Base-by-base conservation (phyloP, 2,329 filamentous ascomycete genomes). In the Cladophialophora exuberans region DNA sequence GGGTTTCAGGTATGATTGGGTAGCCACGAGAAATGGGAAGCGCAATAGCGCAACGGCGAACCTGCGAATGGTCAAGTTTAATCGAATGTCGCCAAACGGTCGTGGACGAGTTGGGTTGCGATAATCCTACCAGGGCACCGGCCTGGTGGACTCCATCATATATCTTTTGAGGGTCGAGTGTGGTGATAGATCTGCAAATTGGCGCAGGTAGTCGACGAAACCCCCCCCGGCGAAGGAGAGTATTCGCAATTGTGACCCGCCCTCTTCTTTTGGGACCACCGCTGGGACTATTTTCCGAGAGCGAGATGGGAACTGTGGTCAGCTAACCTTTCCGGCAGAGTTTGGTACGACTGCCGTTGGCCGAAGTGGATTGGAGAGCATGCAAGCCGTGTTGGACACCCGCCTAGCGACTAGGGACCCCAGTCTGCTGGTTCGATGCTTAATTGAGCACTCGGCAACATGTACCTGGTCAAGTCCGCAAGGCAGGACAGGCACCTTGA, bases 21-120 rank as follows among this genome's bases (percentile, higher is more conserved):
- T 39, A 47, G 53, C 38, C 33, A 25, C 20, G 42, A 44, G 17
- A 35, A 28, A 38, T 54, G 41, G 9, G 17, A 31, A 42, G 52
- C 28, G 48, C 35, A 52, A 54, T 59, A 55, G 56, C 47, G 53
- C 59, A 62, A 62, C 56, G 59, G 59, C 41, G 43, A 38, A 22
- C 28, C 42, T 52, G 54, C 49, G 46, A 59, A 52, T 54, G 30
- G 52, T 53, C 36, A 46, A 53, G 47, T 48, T 52, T 39, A 43
- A 45, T 52, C 17, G 38, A 42, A 48, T 51, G 36, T 43, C 38
- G 51, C 35, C 25, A 38, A 47, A 48, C 22, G 30, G 47, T 53
- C 25, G 36, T 38, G 26, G 48, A 60, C 31, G 31, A 44, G 23
- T 53, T 39, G 48, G 47, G 15, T 31, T 35, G 39, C 45, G 31